Evolutionary conservation across 2,329 filamentous ascomycete species (phyloP), one percentile per base, ranked within the genome.

Genomic region (Stromatinia cepivora): DNA sequence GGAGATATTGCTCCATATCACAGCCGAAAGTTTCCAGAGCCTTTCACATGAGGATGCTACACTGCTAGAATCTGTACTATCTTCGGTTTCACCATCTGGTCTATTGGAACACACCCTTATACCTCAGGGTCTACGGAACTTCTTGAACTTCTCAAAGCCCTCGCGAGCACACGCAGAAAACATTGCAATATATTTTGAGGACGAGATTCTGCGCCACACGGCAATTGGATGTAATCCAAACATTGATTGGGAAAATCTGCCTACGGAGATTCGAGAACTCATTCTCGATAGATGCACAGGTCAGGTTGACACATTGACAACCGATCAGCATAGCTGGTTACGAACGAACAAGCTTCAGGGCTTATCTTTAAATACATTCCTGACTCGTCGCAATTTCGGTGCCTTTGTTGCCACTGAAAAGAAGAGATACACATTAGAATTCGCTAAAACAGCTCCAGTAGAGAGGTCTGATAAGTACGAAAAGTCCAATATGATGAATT

Each of bases 161-260:
- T 67, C 66, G 6, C 57, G 45, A 48, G 22, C 45, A 22, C 25
- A 67, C 28, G 66, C 66, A 42, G 54, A 67, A 50, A 31, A 4
- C 3, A n/a, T 67, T 48, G 66, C n/a, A 39, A 34, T 10, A 4
- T n/a, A 36, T 11, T 67, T 67, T n/a, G 70, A 73, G 39, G 64
- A 65, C 25, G 71, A 84, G n/a, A 75, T 84, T 1, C 75, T 86
- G 20, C 78, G 80, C 25, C 80, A 82, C 67, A 76, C 84, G 6
- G 84, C 82, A 62, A 75, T 86, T 34, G 83, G 84, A 0, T 80
- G 84, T 42, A 80, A 85, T 53, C 80, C 79, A 67, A 84, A 86
- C 66, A 80, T 79, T 13, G 79, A 84, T 42, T 87, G 85, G 85
- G 84, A 86, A 50, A 77, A 74, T 34, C 76, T 86, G 15, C 83